A percentile compares a stretch with the other conserved stretches of the same genome.
phyloP scores from a whole-genome alignment of 345 rosid genomes.

The Leavenworthia alabamica region DNA sequence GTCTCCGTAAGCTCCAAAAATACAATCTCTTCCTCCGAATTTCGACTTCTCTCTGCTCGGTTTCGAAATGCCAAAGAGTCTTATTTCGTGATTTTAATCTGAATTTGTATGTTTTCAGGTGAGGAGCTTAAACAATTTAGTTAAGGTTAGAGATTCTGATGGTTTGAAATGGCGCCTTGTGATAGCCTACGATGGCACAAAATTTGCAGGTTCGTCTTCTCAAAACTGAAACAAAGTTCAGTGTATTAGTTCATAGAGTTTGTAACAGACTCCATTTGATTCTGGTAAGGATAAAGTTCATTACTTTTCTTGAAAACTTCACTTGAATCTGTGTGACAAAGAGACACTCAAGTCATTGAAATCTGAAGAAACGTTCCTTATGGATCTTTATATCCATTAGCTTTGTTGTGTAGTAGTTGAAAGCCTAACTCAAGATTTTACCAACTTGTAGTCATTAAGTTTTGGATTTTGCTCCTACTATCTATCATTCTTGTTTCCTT shows the following conservation, averaged over 20 bases:
- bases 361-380: background rate
- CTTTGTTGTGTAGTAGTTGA: background rate
- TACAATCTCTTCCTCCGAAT: background rate
- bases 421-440: background rate
- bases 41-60: background rate
- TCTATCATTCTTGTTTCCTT: slow-evolving; percentile 9
- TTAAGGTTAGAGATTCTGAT: slow-evolving; percentile 24
- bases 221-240: no score
- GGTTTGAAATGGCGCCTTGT: slow-evolving; percentile 76
- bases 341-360: background rate
- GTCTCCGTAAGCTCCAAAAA: slow-evolving; percentile 16
- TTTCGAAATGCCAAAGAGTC: background rate
- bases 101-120: slow-evolving; percentile 3
- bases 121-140: slow-evolving; percentile 13
- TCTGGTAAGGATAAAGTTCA: background rate
- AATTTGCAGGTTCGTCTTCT: slow-evolving; percentile 49
- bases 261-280: background rate
- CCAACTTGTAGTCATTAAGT: background rate
- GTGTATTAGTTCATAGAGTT: background rate
- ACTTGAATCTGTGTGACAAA: background rate
- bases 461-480: background rate
- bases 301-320: background rate
- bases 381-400: background rate
- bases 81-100: background rate
- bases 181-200: slow-evolving; percentile 76